Base-by-base conservation (phyloP, 345 rosid species). In the Pistacia vera region DNA sequence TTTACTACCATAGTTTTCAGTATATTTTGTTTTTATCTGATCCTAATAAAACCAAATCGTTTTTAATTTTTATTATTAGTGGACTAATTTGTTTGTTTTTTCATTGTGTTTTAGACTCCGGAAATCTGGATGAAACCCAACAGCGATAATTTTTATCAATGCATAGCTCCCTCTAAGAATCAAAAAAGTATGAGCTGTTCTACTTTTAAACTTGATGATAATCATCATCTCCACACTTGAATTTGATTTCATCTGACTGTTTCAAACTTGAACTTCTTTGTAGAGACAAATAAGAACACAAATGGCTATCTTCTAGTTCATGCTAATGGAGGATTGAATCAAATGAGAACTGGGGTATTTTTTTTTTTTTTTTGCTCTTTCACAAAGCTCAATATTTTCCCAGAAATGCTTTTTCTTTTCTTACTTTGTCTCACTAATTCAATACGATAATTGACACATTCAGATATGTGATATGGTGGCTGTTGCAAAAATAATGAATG, bases 401-500 rank as follows among this genome's bases (percentile, higher is more conserved):
- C 9, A 44, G 35, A 44, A 9, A 8, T n/a, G 33, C 12, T 60
- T 14, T 30, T 30, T 30, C 33, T 30, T 13, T 11, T 41, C 46
- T 41, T 22, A 1, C 17, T 12, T 12, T n/a, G 10, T 12, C 2
- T 38, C 16, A 2, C 62, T 73, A 36, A 75, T 78, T 6, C 72
- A 17, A 74, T 17, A 70, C 44, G 16, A 30, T 13, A 55, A 69
- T 73, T 83, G 62, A 62, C 54, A 51, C 8, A 51, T 78, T 70
- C 87, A 97, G 99, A 97, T 97, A 77, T 97, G 99, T 78, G 98
- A 97, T 77, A 94, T 97, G 97, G 99, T 97, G 68, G 98, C 99
- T 36, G 85, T 88, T 33, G 98, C 99, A 44, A 97, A 86, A 90
- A 80, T 94, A 64, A 97, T 94, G 99, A 92, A 94, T 84, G 99